Conservation (phyloP, 352 stramenopile genomes). For the Pythium volutum region DNA sequence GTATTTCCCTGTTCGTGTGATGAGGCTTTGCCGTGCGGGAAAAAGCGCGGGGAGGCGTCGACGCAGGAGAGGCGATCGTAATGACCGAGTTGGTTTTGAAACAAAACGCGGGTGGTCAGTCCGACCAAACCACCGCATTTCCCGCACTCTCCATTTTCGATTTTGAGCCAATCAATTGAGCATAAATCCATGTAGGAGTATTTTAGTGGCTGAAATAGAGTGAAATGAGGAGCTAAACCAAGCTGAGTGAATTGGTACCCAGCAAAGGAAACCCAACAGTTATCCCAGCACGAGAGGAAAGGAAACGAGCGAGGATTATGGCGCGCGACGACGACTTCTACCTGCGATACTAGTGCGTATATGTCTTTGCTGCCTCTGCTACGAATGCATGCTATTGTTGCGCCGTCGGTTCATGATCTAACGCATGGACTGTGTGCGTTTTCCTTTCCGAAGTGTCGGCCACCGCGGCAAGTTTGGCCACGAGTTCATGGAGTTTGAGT, state of each 20-base stretch:
- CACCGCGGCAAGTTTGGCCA: slow-evolving; percentile 96
- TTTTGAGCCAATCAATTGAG: slow-evolving; percentile 22
- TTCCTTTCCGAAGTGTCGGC: slow-evolving; percentile 70
- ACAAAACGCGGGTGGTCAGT: slow-evolving; percentile 22
- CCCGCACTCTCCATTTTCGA: not conserved
- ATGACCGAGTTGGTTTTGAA: slow-evolving; percentile 15
- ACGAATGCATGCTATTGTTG: no score
- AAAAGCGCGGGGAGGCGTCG: slow-evolving; percentile 7
- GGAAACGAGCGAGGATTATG: slow-evolving; percentile 41
- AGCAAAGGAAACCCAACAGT: slow-evolving; percentile 9
- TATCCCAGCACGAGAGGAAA: not conserved
- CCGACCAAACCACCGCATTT: slow-evolving; percentile 26
- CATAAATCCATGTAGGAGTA: not conserved
- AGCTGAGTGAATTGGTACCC: not conserved
- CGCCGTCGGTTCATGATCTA: no score
- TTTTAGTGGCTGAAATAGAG: not conserved
- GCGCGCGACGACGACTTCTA: slow-evolving; percentile 79
- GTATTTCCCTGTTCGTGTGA: not conserved
- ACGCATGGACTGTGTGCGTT: not conserved
- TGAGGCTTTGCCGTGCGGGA: not conserved
- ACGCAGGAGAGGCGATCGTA: slow-evolving; percentile 4
- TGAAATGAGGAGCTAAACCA: not conserved
- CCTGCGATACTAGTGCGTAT: slow-evolving; percentile 82
- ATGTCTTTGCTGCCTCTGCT: not conserved
- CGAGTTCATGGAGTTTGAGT: slow-evolving; percentile 98